Base-by-base conservation (phyloP, 148 eudicot genomes). In the Camellia japonica region DNA sequence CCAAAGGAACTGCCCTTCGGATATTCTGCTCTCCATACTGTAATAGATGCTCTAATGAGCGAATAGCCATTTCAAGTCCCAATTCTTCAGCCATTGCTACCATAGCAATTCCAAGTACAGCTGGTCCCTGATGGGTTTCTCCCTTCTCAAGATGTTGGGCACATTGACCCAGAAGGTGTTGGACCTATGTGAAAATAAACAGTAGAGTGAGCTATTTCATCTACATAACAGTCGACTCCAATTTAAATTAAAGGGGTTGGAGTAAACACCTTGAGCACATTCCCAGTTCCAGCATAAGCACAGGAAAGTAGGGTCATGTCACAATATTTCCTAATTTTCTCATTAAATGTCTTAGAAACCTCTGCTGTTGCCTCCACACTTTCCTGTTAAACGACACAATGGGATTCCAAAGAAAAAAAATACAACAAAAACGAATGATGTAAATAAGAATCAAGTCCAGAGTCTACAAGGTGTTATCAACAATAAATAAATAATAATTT, bases 211-310 rank as follows among this genome's bases (percentile, higher is more conserved):
- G 74, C 10, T 72, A 43, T 30, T 44, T 38, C 13, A 73, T 79
- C 20, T 14, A 72, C 68, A 41, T 11, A 42, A 64, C 72, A 75
- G 65, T 30, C n/a, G 41, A 65, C 51, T 19, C 49, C 60, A 56
- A 52, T 4, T 68, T 66, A 49, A 83, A 79, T 71, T 12, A 38
- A 58, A 60, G 43, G 78, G 75, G 9, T 63, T 44, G 15, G 49
- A 16, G 43, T 62, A 54, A 74, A 55, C 30, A 93, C 99, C 99
- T 96, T 96, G 19, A 93, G 92, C 74, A 96, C 99, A 76, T 96
- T 92, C 78, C 99, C 98, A 7, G 98, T 93, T 79, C 99, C 99
- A 77, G 99, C 99, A 87, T 93, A 96, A 70, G 99, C 99, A 91
- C 98, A 96, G 67, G 99, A 92, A 69, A 91, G 91, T 74, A 96